Evolutionary conservation across 164 flowering plant species (phyloP).

Genomic region (Echeveria elegans): DNA sequence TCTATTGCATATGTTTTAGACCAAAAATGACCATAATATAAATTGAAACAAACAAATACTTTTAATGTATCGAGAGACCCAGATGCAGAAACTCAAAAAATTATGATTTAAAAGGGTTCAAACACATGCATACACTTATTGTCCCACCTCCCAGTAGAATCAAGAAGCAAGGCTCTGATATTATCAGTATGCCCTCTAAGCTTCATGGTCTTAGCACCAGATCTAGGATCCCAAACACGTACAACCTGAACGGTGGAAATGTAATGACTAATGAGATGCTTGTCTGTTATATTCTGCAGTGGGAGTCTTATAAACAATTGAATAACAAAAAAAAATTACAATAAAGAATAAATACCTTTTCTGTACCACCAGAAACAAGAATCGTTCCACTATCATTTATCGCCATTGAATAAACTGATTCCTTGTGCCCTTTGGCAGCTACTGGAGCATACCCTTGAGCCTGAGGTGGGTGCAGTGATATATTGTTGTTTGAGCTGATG

Average conservation of each 20-base stretch:
- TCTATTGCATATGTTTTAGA: too few species aligned
- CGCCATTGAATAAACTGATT: constrained; percentile 93
- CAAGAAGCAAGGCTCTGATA: constrained; percentile 80
- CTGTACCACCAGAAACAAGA: constrained; percentile 99
- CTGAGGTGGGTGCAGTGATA: constrained; percentile 61
- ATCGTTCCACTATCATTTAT: constrained; percentile 80
- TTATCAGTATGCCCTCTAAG: constrained; percentile 96
- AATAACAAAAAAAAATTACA: too few species aligned
- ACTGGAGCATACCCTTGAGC: constrained; percentile 65
- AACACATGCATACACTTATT: background rate
- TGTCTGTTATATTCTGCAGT: background rate
- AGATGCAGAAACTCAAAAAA: too few species aligned
- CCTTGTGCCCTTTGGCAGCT: constrained; percentile 95
- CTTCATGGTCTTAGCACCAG: constrained; percentile 89
- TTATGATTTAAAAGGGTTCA: background rate
- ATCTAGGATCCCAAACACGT: constrained; percentile 98
- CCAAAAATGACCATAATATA: background rate
- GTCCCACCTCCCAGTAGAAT: constrained; percentile 87
- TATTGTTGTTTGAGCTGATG: constrained; percentile 66
- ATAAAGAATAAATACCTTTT: constrained; percentile 49
- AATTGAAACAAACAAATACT: background rate
- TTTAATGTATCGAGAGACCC: too few species aligned
- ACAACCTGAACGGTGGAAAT: constrained; percentile 51
- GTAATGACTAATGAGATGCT: background rate
- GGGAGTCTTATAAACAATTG: background rate